Evolutionary conservation across 2,329 filamentous ascomycete genomes (phyloP), one percentile per base, ranked within the genome.

Genomic region (Apiospora pterosperma): DNA sequence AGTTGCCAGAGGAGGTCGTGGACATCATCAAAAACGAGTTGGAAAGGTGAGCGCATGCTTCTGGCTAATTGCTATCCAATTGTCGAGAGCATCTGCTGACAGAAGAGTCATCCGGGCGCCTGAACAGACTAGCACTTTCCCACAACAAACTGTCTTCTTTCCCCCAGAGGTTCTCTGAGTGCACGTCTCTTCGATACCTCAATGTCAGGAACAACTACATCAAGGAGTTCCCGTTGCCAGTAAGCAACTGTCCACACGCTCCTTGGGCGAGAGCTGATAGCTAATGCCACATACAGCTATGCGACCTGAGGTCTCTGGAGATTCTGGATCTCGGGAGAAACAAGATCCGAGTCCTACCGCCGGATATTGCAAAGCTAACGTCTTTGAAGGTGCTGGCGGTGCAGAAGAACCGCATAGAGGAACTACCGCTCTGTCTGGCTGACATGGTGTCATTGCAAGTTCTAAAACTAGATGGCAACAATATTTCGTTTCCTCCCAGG

Each of bases 321-420:
- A 97, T 97, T 65, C 86, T 98, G 67, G 95, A 98, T 78, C 85
- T 98, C 63, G 94, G 93, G 75, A 88, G 92, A 71, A 98, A 98
- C 76, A 92, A 91, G 76, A 88, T 98, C 67, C 87, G 86, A 59
- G 81, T 86, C 11, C 84, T 98, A 2, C 93, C 95, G 0, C 87
- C 90, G 59, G 91, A 94, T 63, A 92, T 97, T 67, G 87, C 86
- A 66, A 92, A 89, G 73, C 82, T 98, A 72, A 90, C 89, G 5
- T 97, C 92, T 1, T 81, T 98, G 68, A 96, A 97, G 74, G 94
- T 97, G 19, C 83, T 98, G 63, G 94, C 93, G 2, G 86, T 97
- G 39, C 91, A 92, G 70, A 92, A 92, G 74, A 97, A 97, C 76
- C 88, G 90, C 66, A 92, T 98, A 70, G 89, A 92, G 68, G 90